Conservation (phyloP, 1,284 basidiomycete species). For the Cystobasidium slooffiae region DNA sequence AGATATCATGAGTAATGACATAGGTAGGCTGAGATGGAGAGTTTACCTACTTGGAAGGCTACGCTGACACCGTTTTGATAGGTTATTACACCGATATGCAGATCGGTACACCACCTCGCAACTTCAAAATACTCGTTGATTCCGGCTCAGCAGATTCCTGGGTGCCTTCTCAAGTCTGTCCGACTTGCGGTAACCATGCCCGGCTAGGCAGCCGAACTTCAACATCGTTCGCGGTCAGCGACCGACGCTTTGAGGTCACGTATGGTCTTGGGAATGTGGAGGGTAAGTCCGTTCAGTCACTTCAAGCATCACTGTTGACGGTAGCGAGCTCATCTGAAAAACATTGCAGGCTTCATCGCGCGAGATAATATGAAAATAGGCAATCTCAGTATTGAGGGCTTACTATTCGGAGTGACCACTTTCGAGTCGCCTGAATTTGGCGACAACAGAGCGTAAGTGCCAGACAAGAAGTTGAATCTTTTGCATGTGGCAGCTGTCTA, state of each 20-base stretch:
- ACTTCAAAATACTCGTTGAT: conserved; percentile 79
- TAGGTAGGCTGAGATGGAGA: conserved; percentile 54
- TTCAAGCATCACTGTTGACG: background rate
- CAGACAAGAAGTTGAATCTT: too few relatives aligned
- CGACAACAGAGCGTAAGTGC: conserved; percentile 45
- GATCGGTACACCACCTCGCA: conserved; percentile 73
- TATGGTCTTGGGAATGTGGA: conserved; percentile 65
- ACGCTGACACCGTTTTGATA: background rate
- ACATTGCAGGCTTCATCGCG: conserved; percentile 64
- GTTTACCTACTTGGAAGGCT: too few relatives aligned
- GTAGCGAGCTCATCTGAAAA: background rate
- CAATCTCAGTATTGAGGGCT: conserved; percentile 63
- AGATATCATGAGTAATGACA: conserved; percentile 66
- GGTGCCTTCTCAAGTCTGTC: conserved; percentile 69
- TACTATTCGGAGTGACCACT: conserved; percentile 74
- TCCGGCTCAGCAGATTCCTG: conserved; percentile 84
- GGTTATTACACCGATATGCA: conserved; percentile 73
- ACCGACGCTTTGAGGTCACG: conserved; percentile 68
- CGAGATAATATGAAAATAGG: conserved; percentile 71
- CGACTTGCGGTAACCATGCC: conserved; percentile 65
- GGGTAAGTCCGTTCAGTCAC: background rate
- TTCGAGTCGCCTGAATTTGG: conserved; percentile 71
- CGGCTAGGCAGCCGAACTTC: conserved; percentile 71
- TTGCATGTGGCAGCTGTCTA: too few relatives aligned
- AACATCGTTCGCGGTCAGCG: conserved; percentile 66